A percentile compares a stretch with the other conserved stretches of the same genome.
These are phyloP conservation scores for Auriscalpium vulgare DNA, from an alignment of 768 basidiomycete species.

Conservation along the genomic window DNA sequence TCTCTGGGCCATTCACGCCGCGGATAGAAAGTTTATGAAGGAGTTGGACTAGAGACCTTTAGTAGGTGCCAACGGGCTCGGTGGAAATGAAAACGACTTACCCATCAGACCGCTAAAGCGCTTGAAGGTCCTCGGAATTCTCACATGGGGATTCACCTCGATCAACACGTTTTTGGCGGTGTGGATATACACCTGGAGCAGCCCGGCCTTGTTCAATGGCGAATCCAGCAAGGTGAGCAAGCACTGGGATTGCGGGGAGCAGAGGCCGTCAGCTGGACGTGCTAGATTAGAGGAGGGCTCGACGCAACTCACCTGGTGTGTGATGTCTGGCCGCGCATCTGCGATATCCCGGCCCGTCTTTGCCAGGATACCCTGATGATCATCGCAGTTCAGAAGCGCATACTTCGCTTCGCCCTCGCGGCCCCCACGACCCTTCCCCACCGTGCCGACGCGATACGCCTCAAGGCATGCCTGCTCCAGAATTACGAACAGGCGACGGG, in stretches of 20 bases:
- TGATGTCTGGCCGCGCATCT: conserved; percentile 98
- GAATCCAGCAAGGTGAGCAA: conserved; percentile 94
- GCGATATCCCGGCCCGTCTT: conserved; percentile 98
- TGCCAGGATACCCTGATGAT: conserved; percentile 96
- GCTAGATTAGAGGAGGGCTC: background rate
- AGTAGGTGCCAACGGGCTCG: background rate
- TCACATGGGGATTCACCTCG: conserved; percentile 95
- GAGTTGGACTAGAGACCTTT: conserved; percentile 73
- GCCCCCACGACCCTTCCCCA: conserved; percentile 41
- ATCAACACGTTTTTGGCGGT: conserved; percentile 94
- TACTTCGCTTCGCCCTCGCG: conserved; percentile 83
- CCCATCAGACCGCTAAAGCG: conserved; percentile 98
- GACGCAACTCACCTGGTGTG: conserved; percentile 71
- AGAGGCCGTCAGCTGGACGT: background rate
- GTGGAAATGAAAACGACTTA: conserved; percentile 26
- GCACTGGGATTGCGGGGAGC: conserved; percentile 46
- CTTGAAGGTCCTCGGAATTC: conserved; percentile 98
- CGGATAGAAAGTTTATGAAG: conserved; percentile 93
- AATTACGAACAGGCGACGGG: conserved; percentile 79
- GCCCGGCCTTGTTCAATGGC: conserved; percentile 93
- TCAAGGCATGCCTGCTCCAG: conserved; percentile 94
- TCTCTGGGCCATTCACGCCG: conserved; percentile 94
- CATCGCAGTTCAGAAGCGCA: conserved; percentile 94
- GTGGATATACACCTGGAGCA: conserved; percentile 96
- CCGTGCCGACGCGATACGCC: conserved; percentile 78